Conservation (phyloP, 306 rosid species). For the Carpinus fangiana region DNA sequence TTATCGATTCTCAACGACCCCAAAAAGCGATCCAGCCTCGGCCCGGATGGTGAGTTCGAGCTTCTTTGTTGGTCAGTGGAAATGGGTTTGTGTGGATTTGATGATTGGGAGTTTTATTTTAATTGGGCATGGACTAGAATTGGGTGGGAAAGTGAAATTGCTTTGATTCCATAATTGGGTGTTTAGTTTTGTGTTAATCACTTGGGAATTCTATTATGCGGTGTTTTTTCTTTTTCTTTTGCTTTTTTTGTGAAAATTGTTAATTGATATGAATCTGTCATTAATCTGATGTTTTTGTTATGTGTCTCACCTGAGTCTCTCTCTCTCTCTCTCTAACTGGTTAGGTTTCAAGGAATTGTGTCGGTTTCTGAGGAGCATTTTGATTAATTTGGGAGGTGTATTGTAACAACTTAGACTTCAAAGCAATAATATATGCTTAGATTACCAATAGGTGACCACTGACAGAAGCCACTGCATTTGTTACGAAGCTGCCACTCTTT, state of each 20-base stretch:
- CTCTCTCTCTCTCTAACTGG: not conserved
- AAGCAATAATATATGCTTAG: not conserved
- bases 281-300: not conserved
- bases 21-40: slow-evolving; percentile 71
- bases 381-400: not conserved
- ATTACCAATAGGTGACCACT: not conserved
- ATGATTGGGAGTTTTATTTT: slow-evolving; percentile 10
- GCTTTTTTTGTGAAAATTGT: not conserved
- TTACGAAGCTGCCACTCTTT: not conserved
- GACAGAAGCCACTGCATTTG: not conserved
- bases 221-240: not conserved
- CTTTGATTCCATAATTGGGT: slow-evolving; percentile 5
- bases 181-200: not conserved
- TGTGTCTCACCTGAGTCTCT: not conserved
- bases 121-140: not conserved
- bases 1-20: slow-evolving; percentile 77
- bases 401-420: not conserved
- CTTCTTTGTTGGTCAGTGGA: slow-evolving; percentile 1
- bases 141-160: not conserved
- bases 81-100: slow-evolving; percentile 12
- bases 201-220: not conserved
- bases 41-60: slow-evolving; percentile 62
- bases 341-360: not conserved
- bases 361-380: not conserved
- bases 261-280: not conserved